Evolutionary conservation across 306 rosid genomes (phyloP).

Genomic region (Trifolium dubium): DNA sequence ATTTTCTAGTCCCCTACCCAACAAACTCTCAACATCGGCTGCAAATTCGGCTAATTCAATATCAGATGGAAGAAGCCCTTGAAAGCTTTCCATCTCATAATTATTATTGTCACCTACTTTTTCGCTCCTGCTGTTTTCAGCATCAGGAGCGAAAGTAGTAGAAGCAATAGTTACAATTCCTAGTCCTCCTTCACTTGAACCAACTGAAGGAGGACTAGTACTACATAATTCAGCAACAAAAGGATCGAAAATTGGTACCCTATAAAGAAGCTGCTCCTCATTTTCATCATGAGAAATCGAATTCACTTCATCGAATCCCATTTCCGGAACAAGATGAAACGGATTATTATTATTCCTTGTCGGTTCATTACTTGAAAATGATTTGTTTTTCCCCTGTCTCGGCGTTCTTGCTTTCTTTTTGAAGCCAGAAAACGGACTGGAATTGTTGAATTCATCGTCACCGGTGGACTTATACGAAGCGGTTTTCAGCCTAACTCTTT

Average conservation of each 20-base stretch:
- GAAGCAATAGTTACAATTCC: neutral
- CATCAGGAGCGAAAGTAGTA: conserved; percentile 5
- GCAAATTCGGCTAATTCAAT: conserved; percentile 82
- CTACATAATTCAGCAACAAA: conserved; percentile 52
- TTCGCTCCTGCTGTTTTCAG: conserved; percentile 16
- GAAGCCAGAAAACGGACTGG: conserved; percentile 62
- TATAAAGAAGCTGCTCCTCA: conserved; percentile 75
- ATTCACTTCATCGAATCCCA: conserved; percentile 59
- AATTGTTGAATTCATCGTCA: neutral
- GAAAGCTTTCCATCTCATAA: conserved; percentile 46
- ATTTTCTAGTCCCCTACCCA: conserved; percentile 73
- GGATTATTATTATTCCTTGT: conserved; percentile 32
- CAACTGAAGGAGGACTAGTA: conserved; percentile 37
- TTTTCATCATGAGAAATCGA: conserved; percentile 59
- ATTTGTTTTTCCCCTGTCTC: conserved; percentile 54
- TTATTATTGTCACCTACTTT: neutral
- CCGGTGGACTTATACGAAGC: conserved; percentile 48
- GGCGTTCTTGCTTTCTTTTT: conserved; percentile 80
- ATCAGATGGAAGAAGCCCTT: conserved; percentile 64
- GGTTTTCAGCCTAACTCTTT: conserved; percentile 67
- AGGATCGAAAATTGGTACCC: conserved; percentile 83
- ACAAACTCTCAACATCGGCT: conserved; percentile 86
- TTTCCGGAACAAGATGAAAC: conserved; percentile 73
- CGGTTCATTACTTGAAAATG: neutral
- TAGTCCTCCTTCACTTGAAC: conserved; percentile 37